A percentile compares a stretch with the other conserved stretches of the same genome.
Conservation (phyloP, 148 eudicot species). For the Cornus florida region DNA sequence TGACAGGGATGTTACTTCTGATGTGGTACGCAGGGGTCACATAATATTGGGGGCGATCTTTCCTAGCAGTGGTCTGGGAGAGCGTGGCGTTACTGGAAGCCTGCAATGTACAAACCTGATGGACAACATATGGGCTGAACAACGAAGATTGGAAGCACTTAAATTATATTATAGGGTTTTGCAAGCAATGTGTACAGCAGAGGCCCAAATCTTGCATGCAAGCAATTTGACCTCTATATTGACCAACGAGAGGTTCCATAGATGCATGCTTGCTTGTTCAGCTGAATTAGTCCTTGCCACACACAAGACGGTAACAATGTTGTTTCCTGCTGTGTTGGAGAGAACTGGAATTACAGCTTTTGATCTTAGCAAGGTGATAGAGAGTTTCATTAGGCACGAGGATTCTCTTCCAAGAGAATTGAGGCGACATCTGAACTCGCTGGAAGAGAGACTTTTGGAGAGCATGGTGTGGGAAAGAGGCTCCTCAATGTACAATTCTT, state of each 20-base stretch:
- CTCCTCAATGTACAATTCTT: conserved; percentile 96
- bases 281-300: conserved; percentile 99
- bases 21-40: conserved; percentile 68
- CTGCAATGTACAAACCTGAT: conserved; percentile 68
- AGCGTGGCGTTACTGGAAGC: conserved; percentile 45
- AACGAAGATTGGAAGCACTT: conserved; percentile 77
- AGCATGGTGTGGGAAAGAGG: conserved; percentile 99
- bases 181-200: conserved; percentile 88
- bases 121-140: conserved; percentile 95
- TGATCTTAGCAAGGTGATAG: conserved; percentile 99
- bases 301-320: conserved; percentile 90
- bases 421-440: conserved; percentile 85
- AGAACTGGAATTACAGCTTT: conserved; percentile 96
- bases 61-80: conserved; percentile 77
- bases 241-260: conserved; percentile 93
- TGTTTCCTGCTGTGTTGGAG: conserved; percentile 97
- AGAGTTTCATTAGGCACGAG: conserved; percentile 94
- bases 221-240: conserved; percentile 81
- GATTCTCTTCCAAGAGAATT: conserved; percentile 93
- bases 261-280: conserved; percentile 98
- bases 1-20: conserved; percentile 68
- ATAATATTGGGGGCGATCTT: conserved; percentile 93
- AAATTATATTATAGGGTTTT: conserved; percentile 88
- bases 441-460: conserved; percentile 93
- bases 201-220: conserved; percentile 68